These are phyloP conservation scores for Rhizophora apiculata DNA, from an alignment of 345 rosid genomes.

Conservation along the genomic window DNA sequence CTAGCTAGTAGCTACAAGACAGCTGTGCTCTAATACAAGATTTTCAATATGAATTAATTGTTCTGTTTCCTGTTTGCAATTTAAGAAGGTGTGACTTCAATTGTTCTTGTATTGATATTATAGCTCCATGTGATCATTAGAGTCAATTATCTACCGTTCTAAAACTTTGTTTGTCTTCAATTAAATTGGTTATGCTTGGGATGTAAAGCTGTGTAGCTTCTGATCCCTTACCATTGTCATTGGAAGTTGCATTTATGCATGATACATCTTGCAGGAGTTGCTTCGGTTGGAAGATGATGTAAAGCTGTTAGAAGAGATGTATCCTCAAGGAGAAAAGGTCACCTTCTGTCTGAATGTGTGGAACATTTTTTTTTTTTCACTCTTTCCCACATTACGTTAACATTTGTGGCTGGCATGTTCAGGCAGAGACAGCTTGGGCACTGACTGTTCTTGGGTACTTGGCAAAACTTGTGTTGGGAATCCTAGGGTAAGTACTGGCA, in stretches of 20 bases:
- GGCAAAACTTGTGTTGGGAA: conserved; percentile 86
- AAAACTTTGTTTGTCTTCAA: not conserved
- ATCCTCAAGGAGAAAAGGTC: conserved; percentile 99
- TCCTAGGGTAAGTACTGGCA: conserved; percentile 68
- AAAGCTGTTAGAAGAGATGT: conserved; percentile 92
- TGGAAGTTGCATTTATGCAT: conserved; percentile 17
- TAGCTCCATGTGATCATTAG: not conserved
- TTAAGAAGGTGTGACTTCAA: not conserved
- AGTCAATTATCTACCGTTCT: not conserved
- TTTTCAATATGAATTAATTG: not conserved
- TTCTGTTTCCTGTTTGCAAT: not conserved
- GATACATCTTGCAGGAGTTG: conserved; percentile 60
- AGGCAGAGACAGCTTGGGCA: conserved; percentile 99
- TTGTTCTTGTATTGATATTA: not conserved
- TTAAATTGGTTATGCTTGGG: not conserved
- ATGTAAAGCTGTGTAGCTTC: no score
- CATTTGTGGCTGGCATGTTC: conserved; percentile 18
- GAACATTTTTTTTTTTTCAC: conserved; percentile 3
- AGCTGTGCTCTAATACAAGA: not conserved
- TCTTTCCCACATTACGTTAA: conserved; percentile 4
- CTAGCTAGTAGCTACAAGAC: not conserved
- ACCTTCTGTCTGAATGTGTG: conserved; percentile 1
- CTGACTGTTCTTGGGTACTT: conserved; percentile 95
- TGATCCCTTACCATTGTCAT: not conserved
- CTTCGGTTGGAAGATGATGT: conserved; percentile 97